phyloP scores from a whole-genome alignment of 164 flowering plant genomes.

The Brasenia schreberi region DNA sequence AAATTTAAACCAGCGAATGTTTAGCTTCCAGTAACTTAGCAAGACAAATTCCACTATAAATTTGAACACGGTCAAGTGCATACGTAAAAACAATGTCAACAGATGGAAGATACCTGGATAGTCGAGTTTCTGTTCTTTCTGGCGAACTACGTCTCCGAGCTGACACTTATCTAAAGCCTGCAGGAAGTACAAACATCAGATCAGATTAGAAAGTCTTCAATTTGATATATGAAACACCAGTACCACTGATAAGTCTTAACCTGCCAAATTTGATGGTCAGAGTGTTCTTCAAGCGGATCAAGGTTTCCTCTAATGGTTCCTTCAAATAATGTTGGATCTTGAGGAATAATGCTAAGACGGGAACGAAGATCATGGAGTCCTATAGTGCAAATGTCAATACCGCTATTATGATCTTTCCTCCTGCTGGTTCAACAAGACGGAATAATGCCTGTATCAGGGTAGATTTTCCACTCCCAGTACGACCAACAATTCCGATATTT shows the following conservation, averaged over 20 bases:
- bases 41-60: too few species aligned
- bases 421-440: conserved; percentile 74
- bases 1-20: too few species aligned
- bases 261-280: conserved; percentile 86
- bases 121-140: conserved; percentile 73
- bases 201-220: background rate
- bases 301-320: conserved; percentile 87
- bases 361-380: conserved; percentile 93
- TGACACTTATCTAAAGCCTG: conserved; percentile 97
- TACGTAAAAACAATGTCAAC: too few species aligned
- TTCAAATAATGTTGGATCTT: conserved; percentile 87
- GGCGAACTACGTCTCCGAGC: conserved; percentile 69
- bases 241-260: conserved; percentile 19
- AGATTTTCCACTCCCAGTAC: conserved; percentile 98
- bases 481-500: conserved; percentile 92
- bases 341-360: conserved; percentile 89
- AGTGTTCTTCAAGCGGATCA: conserved; percentile 88
- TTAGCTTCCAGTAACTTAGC: too few species aligned
- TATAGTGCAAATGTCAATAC: conserved; percentile 68
- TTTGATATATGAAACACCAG: background rate
- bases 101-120: conserved; percentile 49
- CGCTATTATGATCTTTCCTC: conserved; percentile 72
- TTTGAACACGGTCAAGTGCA: too few species aligned
- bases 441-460: conserved; percentile 87
- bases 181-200: conserved; percentile 7